Conservation (phyloP, 2,329 filamentous ascomycete species). For the Clonostachys sp. region DNA sequence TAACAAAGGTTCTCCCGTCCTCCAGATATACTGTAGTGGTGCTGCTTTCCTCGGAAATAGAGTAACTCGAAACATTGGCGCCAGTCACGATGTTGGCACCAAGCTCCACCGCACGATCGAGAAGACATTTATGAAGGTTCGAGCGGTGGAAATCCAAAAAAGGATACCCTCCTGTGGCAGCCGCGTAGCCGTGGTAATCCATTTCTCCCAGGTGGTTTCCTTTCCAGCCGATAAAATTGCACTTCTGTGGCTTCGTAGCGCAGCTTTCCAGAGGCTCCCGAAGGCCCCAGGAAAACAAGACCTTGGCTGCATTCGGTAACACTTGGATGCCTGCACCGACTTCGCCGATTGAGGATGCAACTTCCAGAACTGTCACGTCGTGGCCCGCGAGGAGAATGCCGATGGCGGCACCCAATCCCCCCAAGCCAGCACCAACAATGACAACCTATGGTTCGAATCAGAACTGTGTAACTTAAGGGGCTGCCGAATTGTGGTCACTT, state of each 20-base stretch:
- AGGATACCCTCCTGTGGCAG: constrained; percentile 16
- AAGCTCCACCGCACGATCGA: constrained; percentile 27
- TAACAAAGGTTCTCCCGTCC: constrained; percentile 22
- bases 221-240: constrained; percentile 16
- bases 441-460: neutral
- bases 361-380: constrained; percentile 14
- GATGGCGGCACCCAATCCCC: constrained; percentile 15
- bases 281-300: constrained; percentile 14
- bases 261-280: constrained; percentile 7
- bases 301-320: constrained; percentile 13
- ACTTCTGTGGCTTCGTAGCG: constrained; percentile 13
- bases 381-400: constrained; percentile 13
- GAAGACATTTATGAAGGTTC: constrained; percentile 37
- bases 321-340: constrained; percentile 17
- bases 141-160: constrained; percentile 45
- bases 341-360: constrained; percentile 13
- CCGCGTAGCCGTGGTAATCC: constrained; percentile 12
- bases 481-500: neutral
- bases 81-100: constrained; percentile 26
- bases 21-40: constrained; percentile 13
- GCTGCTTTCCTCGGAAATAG: constrained; percentile 2
- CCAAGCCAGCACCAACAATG: constrained; percentile 16
- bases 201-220: constrained; percentile 13
- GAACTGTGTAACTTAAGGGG: neutral
- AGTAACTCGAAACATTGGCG: constrained; percentile 1